phyloP scores from a whole-genome alignment of 345 rosid genomes.

The Balakata baccata region DNA sequence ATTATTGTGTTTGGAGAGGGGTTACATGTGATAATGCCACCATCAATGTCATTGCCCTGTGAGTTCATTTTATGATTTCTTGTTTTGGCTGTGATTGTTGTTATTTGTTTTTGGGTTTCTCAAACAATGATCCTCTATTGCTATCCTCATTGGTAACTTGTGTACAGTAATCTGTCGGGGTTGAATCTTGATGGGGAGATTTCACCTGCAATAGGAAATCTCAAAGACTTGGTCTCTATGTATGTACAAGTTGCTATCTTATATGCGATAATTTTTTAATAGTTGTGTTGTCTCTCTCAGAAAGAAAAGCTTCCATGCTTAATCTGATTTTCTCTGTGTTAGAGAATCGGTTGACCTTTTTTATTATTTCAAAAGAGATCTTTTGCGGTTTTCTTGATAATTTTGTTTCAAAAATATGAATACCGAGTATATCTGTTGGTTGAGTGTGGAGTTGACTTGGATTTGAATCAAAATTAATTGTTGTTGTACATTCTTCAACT shows the following conservation, averaged over 20 bases:
- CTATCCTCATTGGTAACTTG: slow-evolving; percentile 6
- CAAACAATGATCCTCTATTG: slow-evolving; percentile 11
- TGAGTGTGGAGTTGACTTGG: neutral
- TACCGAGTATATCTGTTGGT: neutral
- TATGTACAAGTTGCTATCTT: slow-evolving; percentile 46
- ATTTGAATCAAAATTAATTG: neutral
- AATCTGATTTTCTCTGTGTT: neutral
- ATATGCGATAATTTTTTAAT: neutral
- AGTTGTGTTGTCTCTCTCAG: neutral
- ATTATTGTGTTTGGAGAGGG: slow-evolving; percentile 91
- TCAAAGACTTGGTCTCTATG: slow-evolving; percentile 63
- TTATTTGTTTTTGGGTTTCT: slow-evolving; percentile 16
- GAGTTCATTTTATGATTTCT: slow-evolving; percentile 26
- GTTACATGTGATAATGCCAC: slow-evolving; percentile 79
- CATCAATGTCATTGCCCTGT: slow-evolving; percentile 82
- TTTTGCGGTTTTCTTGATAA: neutral
- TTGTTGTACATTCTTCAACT: slow-evolving; percentile 12
- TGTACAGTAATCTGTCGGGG: slow-evolving; percentile 75
- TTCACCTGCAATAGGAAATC: slow-evolving; percentile 82
- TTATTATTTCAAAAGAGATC: neutral
- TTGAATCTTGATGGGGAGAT: slow-evolving; percentile 92
- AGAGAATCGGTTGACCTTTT: no score
- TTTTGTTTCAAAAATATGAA: neutral
- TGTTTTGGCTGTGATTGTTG: neutral
- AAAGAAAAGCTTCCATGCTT: neutral